These are phyloP conservation scores for Ophiocordyceps polyrhachis-furcata DNA, from an alignment of 2,329 filamentous ascomycete genomes.

Conservation along the genomic window DNA sequence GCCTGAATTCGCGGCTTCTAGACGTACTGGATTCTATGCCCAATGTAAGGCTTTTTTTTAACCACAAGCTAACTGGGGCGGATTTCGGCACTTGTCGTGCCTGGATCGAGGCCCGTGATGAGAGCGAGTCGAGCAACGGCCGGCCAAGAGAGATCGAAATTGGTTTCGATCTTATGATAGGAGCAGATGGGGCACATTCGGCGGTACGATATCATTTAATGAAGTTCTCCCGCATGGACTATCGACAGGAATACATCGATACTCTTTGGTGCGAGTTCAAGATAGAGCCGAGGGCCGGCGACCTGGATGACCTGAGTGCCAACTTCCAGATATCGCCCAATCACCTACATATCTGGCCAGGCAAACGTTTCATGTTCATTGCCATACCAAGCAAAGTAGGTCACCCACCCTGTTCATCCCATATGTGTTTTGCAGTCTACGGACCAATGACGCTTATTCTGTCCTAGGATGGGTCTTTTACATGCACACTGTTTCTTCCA, in stretches of 20 bases:
- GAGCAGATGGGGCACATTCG: constrained; percentile 89
- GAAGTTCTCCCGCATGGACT: constrained; percentile 84
- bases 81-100: constrained; percentile 65
- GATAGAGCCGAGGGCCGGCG: constrained; percentile 35
- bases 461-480: background rate
- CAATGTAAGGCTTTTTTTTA: constrained; percentile 85
- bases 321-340: constrained; percentile 72
- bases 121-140: constrained; percentile 14
- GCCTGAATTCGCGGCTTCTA: constrained; percentile 66
- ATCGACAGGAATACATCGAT: constrained; percentile 87
- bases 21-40: constrained; percentile 67
- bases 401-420: background rate
- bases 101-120: constrained; percentile 56
- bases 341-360: constrained; percentile 95
- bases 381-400: constrained; percentile 60
- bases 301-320: constrained; percentile 13
- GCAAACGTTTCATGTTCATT: constrained; percentile 92
- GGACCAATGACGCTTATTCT: background rate
- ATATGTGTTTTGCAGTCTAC: background rate
- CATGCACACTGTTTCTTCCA: constrained; percentile 64
- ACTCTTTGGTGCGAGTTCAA: constrained; percentile 95
- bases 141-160: constrained; percentile 60
- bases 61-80: constrained; percentile 79
- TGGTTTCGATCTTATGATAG: constrained; percentile 81
- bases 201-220: constrained; percentile 83